Conservation (phyloP, 2,329 filamentous ascomycete species). For the Phyllosticta citrichinensis region DNA sequence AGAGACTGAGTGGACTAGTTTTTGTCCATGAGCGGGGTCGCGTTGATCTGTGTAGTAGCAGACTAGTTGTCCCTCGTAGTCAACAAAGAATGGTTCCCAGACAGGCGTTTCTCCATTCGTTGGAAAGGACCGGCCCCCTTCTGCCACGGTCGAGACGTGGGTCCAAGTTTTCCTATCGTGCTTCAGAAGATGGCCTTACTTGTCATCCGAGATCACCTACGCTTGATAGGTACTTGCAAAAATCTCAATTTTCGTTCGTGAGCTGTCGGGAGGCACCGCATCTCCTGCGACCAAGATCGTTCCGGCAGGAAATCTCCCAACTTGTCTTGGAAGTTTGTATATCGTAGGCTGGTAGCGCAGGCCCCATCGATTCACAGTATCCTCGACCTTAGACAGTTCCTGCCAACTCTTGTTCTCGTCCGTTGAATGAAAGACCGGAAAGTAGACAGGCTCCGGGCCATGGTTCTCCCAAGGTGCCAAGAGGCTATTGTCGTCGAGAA, state of each 20-base stretch:
- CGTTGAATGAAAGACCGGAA: slow-evolving; percentile 37
- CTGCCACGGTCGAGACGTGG: slow-evolving; percentile 56
- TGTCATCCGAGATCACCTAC: background rate
- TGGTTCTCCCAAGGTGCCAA: slow-evolving; percentile 49
- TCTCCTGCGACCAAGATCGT: slow-evolving; percentile 55
- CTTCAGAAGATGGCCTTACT: background rate
- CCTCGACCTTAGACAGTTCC: slow-evolving; percentile 52
- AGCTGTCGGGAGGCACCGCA: slow-evolving; percentile 49
- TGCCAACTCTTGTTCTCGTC: slow-evolving; percentile 48
- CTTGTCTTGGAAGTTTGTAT: slow-evolving; percentile 49
- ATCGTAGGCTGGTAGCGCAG: slow-evolving; percentile 60
- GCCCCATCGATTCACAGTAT: slow-evolving; percentile 55
- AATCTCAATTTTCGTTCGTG: slow-evolving; percentile 56
- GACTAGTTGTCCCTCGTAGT: slow-evolving; percentile 49
- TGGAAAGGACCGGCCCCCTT: slow-evolving; percentile 51
- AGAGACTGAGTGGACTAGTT: slow-evolving; percentile 54
- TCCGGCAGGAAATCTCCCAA: slow-evolving; percentile 51
- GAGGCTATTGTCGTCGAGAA: slow-evolving; percentile 31
- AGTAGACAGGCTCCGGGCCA: slow-evolving; percentile 36
- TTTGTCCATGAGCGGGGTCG: slow-evolving; percentile 53
- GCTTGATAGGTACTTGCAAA: slow-evolving; percentile 56
- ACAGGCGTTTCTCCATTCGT: slow-evolving; percentile 58
- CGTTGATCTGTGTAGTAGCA: slow-evolving; percentile 65
- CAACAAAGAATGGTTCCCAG: slow-evolving; percentile 61
- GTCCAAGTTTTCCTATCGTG: slow-evolving; percentile 43